phyloP scores from a whole-genome alignment of 2,329 filamentous ascomycete species.

The Biscogniauxia marginata region DNA sequence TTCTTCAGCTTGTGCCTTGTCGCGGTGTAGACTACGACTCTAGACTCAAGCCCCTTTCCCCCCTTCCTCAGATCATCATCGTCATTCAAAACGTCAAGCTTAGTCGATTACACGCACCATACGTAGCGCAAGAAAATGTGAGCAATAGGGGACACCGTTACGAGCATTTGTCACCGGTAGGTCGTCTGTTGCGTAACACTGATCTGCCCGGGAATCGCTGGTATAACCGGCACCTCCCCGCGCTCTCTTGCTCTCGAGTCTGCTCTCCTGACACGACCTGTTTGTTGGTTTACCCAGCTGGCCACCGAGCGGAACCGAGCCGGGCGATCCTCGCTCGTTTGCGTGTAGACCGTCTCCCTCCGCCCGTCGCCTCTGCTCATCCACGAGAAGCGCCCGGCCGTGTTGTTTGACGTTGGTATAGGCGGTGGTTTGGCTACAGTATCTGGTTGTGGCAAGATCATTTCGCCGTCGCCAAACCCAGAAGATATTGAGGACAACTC shows the following conservation, averaged over 20 bases:
- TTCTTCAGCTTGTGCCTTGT: too few relatives aligned
- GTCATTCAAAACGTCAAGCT: too few relatives aligned
- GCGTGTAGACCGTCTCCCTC: conserved; percentile 53
- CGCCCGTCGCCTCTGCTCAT: conserved; percentile 27
- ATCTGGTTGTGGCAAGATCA: conserved; percentile 43
- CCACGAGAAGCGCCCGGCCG: conserved; percentile 37
- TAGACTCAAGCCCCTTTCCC: too few relatives aligned
- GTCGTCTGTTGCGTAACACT: conserved; percentile 22
- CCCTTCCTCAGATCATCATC: too few relatives aligned
- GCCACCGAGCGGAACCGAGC: conserved; percentile 57
- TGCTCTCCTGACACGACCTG: conserved; percentile 50
- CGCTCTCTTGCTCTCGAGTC: conserved; percentile 38
- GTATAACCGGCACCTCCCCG: conserved; percentile 27
- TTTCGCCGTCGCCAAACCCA: conserved; percentile 62
- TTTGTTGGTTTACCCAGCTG: conserved; percentile 67
- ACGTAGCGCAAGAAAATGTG: too few relatives aligned
- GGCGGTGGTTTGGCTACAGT: conserved; percentile 14
- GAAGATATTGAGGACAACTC: conserved; percentile 62
- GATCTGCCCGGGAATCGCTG: conserved; percentile 24
- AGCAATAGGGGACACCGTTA: conserved; percentile 2
- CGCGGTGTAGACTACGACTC: too few relatives aligned
- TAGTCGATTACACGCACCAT: too few relatives aligned
- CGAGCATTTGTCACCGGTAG: conserved; percentile 15
- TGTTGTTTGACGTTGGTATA: conserved; percentile 13
- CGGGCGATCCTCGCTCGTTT: conserved; percentile 52